Percentiles rank a stretch among this genome's conserved stretches.
phyloP scores from a whole-genome alignment of 495 filamentous ascomycete species.

The Platismatia glauca region DNA sequence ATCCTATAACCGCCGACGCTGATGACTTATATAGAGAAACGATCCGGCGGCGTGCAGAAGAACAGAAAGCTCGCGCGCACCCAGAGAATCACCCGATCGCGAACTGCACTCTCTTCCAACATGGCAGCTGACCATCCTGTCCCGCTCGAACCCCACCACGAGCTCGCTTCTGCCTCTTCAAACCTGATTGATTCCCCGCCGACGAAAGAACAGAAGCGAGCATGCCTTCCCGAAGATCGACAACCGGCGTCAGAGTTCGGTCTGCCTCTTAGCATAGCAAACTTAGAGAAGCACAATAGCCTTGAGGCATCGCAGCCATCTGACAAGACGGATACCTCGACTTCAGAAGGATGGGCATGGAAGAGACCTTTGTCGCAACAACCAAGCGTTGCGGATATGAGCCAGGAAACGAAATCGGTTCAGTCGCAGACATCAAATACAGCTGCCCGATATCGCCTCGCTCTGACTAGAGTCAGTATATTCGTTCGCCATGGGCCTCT shows the following conservation, averaged over 20 bases:
- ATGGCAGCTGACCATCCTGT: too few species aligned
- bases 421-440: slow-evolving; percentile 1
- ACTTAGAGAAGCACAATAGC: slow-evolving; percentile 11
- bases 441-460: too few species aligned
- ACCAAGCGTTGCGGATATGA: slow-evolving; percentile 15
- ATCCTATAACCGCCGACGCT: not conserved
- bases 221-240: too few species aligned
- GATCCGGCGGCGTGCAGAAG: not conserved
- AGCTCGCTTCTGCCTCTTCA: too few species aligned
- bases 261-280: not conserved
- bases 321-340: slow-evolving; percentile 13
- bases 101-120: not conserved
- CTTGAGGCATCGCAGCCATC: not conserved
- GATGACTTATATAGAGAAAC: not conserved
- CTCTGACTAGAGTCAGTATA: slow-evolving; percentile 2
- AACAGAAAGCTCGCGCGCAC: slow-evolving; percentile 1
- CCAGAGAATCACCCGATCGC: not conserved
- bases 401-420: not conserved
- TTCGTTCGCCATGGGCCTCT: slow-evolving; percentile 13
- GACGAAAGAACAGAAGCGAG: too few species aligned
- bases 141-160: too few species aligned
- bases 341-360: too few species aligned
- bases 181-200: too few species aligned
- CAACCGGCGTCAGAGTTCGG: too few species aligned
- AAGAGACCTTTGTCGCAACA: slow-evolving; percentile 14